Conservation (phyloP, 768 basidiomycete species). For the Russula olivacea region DNA sequence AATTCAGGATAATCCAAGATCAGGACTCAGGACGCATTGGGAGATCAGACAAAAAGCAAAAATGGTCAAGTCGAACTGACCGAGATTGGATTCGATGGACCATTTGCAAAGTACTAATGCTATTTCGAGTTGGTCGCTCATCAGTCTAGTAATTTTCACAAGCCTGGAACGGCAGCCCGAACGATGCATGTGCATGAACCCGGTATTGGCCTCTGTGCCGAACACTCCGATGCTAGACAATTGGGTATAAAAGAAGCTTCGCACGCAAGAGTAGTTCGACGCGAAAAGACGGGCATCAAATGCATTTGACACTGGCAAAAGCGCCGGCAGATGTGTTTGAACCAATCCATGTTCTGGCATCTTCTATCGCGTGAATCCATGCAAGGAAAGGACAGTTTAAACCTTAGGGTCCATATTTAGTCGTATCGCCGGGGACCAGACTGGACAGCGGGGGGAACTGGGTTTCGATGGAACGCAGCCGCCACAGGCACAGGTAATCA, state of each 20-base stretch:
- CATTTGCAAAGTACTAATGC: not conserved
- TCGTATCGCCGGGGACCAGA: slow-evolving; percentile 15
- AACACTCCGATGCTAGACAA: not conserved
- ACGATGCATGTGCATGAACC: not conserved
- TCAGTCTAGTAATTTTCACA: not conserved
- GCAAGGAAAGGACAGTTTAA: not conserved
- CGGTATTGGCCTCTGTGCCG: not conserved
- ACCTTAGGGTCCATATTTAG: slow-evolving; percentile 1
- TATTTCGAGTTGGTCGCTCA: not conserved
- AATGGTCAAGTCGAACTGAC: not conserved
- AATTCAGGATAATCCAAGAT: not conserved
- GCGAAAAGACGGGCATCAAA: not conserved
- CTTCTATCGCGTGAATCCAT: not conserved
- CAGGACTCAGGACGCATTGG: not conserved
- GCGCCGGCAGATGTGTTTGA: not conserved
- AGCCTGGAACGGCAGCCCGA: not conserved
- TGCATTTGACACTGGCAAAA: not conserved
- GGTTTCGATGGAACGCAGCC: slow-evolving; percentile 5
- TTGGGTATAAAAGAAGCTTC: not conserved
- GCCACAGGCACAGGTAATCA: slow-evolving; percentile 21
- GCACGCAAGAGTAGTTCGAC: not conserved
- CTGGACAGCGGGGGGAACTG: slow-evolving; percentile 1
- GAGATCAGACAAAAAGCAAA: not conserved
- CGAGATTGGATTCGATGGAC: not conserved
- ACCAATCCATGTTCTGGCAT: not conserved